Evolutionary conservation across 345 rosid species (phyloP), one percentile per base, ranked within the genome.

Genomic region (Bruguiera parviflora): DNA sequence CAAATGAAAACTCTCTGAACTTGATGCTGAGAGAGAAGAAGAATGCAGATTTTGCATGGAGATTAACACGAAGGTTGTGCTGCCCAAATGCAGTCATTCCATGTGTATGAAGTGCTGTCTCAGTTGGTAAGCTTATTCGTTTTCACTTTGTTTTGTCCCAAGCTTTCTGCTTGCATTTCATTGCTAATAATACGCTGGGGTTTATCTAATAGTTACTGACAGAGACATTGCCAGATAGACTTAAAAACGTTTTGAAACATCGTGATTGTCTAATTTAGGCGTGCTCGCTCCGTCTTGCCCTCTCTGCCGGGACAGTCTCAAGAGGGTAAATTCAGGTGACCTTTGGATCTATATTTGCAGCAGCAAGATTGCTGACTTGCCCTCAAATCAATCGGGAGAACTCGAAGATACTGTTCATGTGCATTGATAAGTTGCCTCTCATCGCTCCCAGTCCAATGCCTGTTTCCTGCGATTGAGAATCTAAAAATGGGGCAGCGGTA

Each of bases 11-110:
- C 66, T 86, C 53, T 81, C 92, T 1, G 90, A 88, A 75, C 82
- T 85, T 9, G 92, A 90, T 61, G 8, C 85, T 18, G 98, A 93
- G 76, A 85, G 88, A 67, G 98, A 93, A 69, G 90, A 92, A 77
- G 96, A 89, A 73, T 93, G 98, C n/a, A 92, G 92, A 5, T 90
- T 90, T 32, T 93, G 98, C 77, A 71, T 93, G 91, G 96, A 90
- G 89, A 69, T 84, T 33, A 70, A 75, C 60, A 77, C 76, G 69
- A 87, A 86, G 81, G 85, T 90, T 13, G 92, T 93, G 22, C 80
- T 93, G 73, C 98, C 96, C 3, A 78, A 82, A 68, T 87, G 98
- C 89, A 73, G 65, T 68, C 97, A 93, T 79, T 87, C 88, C 9
- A 77, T 93, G 90, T 93, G 98, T 57, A 77, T 90, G 65, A 86